A percentile compares a stretch with the other conserved stretches of the same genome.
Evolutionary conservation across 2,329 filamentous ascomycete genomes (phyloP).

Genomic region (Dactylellina parvicollis): DNA sequence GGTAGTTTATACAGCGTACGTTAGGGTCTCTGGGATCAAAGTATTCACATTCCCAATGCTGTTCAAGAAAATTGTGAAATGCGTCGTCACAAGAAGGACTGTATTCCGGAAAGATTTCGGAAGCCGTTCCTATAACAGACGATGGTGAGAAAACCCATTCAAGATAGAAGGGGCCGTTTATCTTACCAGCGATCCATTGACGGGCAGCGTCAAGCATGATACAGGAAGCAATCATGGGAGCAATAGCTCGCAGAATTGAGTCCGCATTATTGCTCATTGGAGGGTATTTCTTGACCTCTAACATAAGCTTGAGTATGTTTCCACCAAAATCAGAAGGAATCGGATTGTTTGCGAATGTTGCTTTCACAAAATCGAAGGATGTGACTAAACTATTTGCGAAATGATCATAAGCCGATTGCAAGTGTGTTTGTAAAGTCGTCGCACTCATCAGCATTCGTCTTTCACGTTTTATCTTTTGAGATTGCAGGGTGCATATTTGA

Average conservation of each 20-base stretch:
- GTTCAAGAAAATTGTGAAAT: slow-evolving; percentile 63
- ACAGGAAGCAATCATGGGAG: slow-evolving; percentile 66
- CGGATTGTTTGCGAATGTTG: slow-evolving; percentile 63
- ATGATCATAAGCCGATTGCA: slow-evolving; percentile 66
- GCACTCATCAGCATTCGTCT: slow-evolving; percentile 65
- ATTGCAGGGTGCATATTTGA: slow-evolving; percentile 61
- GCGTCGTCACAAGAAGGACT: slow-evolving; percentile 63
- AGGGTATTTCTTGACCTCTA: slow-evolving; percentile 59
- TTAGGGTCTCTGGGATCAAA: slow-evolving; percentile 54
- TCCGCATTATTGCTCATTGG: slow-evolving; percentile 55
- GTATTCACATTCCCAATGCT: slow-evolving; percentile 65
- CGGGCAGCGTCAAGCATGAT: slow-evolving; percentile 65
- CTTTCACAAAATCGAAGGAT: slow-evolving; percentile 67
- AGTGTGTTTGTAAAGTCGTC: slow-evolving; percentile 64
- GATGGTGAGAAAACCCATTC: no score
- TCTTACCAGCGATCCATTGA: slow-evolving; percentile 57
- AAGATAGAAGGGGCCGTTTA: no score
- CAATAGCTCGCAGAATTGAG: slow-evolving; percentile 63
- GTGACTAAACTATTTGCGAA: slow-evolving; percentile 63
- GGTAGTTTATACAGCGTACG: slow-evolving; percentile 61
- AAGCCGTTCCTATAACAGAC: slow-evolving; percentile 59
- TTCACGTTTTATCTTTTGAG: slow-evolving; percentile 62
- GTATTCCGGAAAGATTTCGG: slow-evolving; percentile 62
- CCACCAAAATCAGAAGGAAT: slow-evolving; percentile 66
- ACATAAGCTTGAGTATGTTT: slow-evolving; percentile 65